A percentile compares a stretch with the other conserved stretches of the same genome.
These are phyloP conservation scores for Fusarium sp. DNA, from an alignment of 2,329 filamentous ascomycete genomes.

Conservation along the genomic window DNA sequence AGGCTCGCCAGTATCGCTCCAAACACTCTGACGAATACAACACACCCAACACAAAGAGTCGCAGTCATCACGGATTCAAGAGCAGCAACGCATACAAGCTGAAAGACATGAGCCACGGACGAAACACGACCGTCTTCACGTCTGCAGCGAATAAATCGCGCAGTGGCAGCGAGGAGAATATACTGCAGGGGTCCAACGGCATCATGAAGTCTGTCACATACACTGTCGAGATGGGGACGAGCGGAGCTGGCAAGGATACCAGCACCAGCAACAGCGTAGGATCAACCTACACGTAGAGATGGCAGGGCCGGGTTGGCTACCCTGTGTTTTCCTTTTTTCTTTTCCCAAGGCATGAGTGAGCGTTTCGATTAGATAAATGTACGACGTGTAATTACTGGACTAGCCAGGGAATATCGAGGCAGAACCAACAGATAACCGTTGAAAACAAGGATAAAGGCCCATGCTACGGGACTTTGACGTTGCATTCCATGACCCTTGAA, in stretches of 20 bases:
- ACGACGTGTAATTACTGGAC: conserved; percentile 4
- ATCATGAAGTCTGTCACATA: conserved; percentile 57
- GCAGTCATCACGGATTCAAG: conserved; percentile 40
- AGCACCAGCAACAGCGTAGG: neutral
- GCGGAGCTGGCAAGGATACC: conserved; percentile 21
- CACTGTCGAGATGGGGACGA: conserved; percentile 50
- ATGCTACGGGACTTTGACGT: conserved; percentile 1
- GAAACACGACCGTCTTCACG: conserved; percentile 45
- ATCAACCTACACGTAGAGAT: neutral
- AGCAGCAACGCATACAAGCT: conserved; percentile 51
- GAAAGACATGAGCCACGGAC: conserved; percentile 49
- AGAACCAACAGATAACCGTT: neutral
- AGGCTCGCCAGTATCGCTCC: conserved; percentile 54
- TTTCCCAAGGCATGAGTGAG: neutral
- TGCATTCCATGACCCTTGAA: neutral
- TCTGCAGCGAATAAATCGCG: conserved; percentile 38
- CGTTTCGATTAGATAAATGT: conserved; percentile 1
- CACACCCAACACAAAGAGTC: conserved; percentile 38
- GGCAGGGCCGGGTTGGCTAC: neutral
- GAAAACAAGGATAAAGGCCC: neutral
- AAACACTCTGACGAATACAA: conserved; percentile 48
- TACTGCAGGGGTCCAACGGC: conserved; percentile 46
- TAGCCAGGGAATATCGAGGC: neutral
- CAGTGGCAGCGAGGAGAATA: conserved; percentile 53
- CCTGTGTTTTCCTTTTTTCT: neutral